Conservation (phyloP, 225 moss, liverwort and hornwort genomes). For the Straminergon stramineum region DNA sequence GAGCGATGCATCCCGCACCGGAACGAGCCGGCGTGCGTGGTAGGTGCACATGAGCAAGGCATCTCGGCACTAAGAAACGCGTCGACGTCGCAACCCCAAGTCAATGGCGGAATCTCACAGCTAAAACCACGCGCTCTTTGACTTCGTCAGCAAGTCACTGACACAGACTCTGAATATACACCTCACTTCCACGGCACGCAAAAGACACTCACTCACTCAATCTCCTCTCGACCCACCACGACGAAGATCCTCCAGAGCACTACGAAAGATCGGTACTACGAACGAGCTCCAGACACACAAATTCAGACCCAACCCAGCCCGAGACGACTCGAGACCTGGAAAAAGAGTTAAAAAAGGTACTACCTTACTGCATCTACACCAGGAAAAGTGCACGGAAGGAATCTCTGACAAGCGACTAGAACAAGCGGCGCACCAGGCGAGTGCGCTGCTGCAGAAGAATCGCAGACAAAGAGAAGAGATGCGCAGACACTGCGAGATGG, state of each 20-base stretch:
- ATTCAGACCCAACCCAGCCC: too few relatives aligned
- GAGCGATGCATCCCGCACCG: slow-evolving; percentile 72
- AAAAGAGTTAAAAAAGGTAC: not conserved
- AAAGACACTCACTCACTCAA: not conserved
- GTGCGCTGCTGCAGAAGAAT: not conserved
- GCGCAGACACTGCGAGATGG: not conserved
- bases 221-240: not conserved
- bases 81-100: not conserved
- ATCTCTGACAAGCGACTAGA: slow-evolving; percentile 6
- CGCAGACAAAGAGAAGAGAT: not conserved
- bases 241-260: not conserved
- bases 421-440: not conserved
- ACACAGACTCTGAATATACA: not conserved
- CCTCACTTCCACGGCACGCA: not conserved
- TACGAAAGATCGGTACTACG: not conserved
- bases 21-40: slow-evolving; percentile 75
- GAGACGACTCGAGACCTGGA: not conserved
- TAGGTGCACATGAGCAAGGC: slow-evolving; percentile 81
- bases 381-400: slow-evolving; percentile 13
- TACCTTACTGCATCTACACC: not conserved
- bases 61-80: slow-evolving; percentile 5
- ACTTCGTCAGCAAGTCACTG: not conserved
- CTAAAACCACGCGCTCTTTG: not conserved
- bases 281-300: not conserved
- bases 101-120: not conserved